Evolutionary conservation across 495 filamentous ascomycete species (phyloP).

Genomic region (Penicillium manginii): DNA sequence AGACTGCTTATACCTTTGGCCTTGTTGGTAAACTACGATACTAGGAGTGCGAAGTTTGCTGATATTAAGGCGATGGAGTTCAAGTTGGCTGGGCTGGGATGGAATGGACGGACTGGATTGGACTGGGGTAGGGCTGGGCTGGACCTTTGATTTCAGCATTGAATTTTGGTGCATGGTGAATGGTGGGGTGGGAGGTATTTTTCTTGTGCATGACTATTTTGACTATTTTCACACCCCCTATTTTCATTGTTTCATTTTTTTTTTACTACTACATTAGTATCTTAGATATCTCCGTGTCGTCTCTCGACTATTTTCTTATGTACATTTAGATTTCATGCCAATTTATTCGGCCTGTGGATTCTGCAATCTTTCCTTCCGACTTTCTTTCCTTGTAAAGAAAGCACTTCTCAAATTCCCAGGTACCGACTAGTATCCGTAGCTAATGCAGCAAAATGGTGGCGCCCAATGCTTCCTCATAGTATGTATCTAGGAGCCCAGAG

Average conservation of each 20-base stretch:
- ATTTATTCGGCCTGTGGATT: not conserved
- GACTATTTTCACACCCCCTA: conserved; percentile 2
- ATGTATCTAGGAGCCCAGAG: too few relatives aligned
- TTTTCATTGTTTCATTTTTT: conserved; percentile 4
- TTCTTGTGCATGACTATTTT: conserved; percentile 5
- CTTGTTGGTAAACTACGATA: conserved; percentile 63
- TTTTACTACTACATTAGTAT: conserved; percentile 6
- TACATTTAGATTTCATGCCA: conserved; percentile 16
- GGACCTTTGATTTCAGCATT: conserved; percentile 9
- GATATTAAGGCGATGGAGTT: not conserved
- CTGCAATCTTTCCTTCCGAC: not conserved
- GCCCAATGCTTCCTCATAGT: too few relatives aligned
- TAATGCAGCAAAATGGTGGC: too few relatives aligned
- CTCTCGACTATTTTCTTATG: conserved; percentile 13
- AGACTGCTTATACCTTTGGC: conserved; percentile 64
- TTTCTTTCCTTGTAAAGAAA: too few relatives aligned
- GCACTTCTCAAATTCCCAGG: too few relatives aligned
- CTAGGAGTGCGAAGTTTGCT: conserved; percentile 30
- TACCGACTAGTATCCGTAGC: too few relatives aligned
- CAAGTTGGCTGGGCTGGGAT: not conserved
- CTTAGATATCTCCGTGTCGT: conserved; percentile 11
- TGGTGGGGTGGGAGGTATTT: conserved; percentile 5
- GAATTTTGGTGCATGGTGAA: conserved; percentile 14
- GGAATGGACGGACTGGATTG: not conserved
- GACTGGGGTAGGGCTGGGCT: not conserved